phyloP scores from a whole-genome alignment of 192 early-diverging fungal species.

The Thamnidium elegans region DNA sequence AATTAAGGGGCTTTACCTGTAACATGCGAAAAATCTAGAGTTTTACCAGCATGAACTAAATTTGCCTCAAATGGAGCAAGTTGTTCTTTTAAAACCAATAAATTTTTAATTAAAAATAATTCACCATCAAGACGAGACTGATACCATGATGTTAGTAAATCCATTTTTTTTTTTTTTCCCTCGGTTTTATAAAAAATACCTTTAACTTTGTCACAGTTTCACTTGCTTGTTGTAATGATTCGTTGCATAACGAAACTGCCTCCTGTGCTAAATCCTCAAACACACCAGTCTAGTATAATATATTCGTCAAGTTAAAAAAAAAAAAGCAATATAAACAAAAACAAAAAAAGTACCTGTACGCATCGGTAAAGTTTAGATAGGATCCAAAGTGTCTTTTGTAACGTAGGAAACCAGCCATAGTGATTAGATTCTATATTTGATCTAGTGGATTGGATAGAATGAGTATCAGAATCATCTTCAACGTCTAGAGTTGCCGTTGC shows the following conservation, averaged over 20 bases:
- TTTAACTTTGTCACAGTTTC: slow-evolving; percentile 47
- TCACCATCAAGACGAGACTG: slow-evolving; percentile 59
- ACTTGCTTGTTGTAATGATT: slow-evolving; percentile 52
- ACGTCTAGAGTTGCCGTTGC: slow-evolving; percentile 16
- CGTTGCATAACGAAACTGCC: slow-evolving; percentile 67
- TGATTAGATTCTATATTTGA: slow-evolving; percentile 7
- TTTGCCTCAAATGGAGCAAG: slow-evolving; percentile 74
- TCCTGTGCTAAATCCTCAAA: slow-evolving; percentile 89
- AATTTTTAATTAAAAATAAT: slow-evolving; percentile 83
- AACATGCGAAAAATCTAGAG: slow-evolving; percentile 63
- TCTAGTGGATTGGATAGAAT: slow-evolving; percentile 13
- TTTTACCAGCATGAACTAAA: slow-evolving; percentile 69
- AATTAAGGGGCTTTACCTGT: slow-evolving; percentile 38
- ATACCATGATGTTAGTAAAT: background rate
- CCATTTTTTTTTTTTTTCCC: background rate
- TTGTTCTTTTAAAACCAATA: slow-evolving; percentile 81
- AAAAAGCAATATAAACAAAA: background rate
- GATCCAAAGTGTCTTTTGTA: slow-evolving; percentile 78
- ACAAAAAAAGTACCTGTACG: slow-evolving; percentile 55
- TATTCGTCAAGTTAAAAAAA: background rate
- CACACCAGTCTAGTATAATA: slow-evolving; percentile 49
- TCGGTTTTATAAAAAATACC: slow-evolving; percentile 33
- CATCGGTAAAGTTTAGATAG: slow-evolving; percentile 76
- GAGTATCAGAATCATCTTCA: slow-evolving; percentile 31
- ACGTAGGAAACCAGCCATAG: slow-evolving; percentile 75